These are phyloP conservation scores for Tetrahymena malaccensis DNA, from an alignment of 73 alveolate genomes.

Conservation along the genomic window DNA sequence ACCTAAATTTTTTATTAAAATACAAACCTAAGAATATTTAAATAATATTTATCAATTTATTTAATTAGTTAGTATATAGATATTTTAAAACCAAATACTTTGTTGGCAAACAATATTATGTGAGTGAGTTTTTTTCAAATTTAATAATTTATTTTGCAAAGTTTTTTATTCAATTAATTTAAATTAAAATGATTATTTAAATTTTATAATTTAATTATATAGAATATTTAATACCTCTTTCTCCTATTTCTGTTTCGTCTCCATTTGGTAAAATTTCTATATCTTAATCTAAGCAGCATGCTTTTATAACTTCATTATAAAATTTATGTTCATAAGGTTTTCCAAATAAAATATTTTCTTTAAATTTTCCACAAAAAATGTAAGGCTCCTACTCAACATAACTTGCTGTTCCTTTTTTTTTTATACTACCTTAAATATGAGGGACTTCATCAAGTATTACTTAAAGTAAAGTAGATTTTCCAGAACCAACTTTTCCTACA, in stretches of 20 bases:
- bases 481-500: constrained; percentile 43
- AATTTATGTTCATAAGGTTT: constrained; percentile 33
- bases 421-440: constrained; percentile 3
- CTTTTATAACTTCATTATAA: constrained; percentile 37
- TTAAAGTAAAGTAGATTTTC: constrained; percentile 42
- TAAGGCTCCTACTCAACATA: constrained; percentile 46
- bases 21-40: too few species aligned
- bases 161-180: too few species aligned
- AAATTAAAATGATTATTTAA: not conserved
- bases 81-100: too few species aligned
- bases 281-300: constrained; percentile 39
- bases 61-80: too few species aligned
- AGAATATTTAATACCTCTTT: constrained; percentile 22
- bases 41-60: too few species aligned
- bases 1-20: constrained; percentile 16
- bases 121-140: too few species aligned
- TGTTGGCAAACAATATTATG: too few species aligned
- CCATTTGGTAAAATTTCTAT: constrained; percentile 32
- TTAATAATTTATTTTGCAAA: too few species aligned
- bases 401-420: not conserved
- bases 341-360: constrained; percentile 54
- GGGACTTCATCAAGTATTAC: constrained; percentile 24
- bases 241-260: constrained; percentile 69
- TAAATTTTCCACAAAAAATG: constrained; percentile 38
- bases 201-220: not conserved